Base-by-base conservation (phyloP, 1,139 yeast species). In the Candida sp. region DNA sequence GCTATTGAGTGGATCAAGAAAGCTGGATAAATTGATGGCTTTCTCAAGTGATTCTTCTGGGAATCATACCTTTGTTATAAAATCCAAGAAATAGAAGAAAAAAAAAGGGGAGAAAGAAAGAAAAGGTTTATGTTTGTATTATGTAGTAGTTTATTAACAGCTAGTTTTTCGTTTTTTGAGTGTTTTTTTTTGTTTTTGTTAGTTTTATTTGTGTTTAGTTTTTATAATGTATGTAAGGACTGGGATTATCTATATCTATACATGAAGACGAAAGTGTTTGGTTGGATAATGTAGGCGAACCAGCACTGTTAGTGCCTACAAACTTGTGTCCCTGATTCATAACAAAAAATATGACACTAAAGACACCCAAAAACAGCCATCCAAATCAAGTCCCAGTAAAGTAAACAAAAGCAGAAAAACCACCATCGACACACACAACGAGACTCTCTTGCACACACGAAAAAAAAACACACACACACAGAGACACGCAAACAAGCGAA, bases 11-110 rank as follows among this genome's bases (percentile, higher is more conserved):
- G 68, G 71, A 4, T 55, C 62, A 35, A 61, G 62, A 51, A 52
- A 48, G 32, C 46, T 53, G 9, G 68, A 77, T 56, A 61, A 75
- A 56, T 63, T 77, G 67, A 58, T 77, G 66, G 79, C 80, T 23
- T 77, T 73, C 58, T 67, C 75, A 35, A 75, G 66, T 60, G 81
- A 76, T 61, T 77, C 75, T 22, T 66, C 78, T 30, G 78, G 78
- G 6, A 72, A 69, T 53, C 77, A 71, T 57, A 67, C 75, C 17
- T 77, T 77, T 59, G 70, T 66, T 49, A 72, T 75, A 51, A 75
- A 74, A 54, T 58, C 66, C 27, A 76, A 75, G 61, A 70, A 69
- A 53, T 67, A 61, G 69, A 69, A 53, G 8, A 38, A 23, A 31
- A 28, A 28, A 28, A 28, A 28, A 28, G 30, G 26, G 31, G 22